Base-by-base conservation (phyloP, 371 early-diverging fungal genomes). In the Mucor sp. region DNA sequence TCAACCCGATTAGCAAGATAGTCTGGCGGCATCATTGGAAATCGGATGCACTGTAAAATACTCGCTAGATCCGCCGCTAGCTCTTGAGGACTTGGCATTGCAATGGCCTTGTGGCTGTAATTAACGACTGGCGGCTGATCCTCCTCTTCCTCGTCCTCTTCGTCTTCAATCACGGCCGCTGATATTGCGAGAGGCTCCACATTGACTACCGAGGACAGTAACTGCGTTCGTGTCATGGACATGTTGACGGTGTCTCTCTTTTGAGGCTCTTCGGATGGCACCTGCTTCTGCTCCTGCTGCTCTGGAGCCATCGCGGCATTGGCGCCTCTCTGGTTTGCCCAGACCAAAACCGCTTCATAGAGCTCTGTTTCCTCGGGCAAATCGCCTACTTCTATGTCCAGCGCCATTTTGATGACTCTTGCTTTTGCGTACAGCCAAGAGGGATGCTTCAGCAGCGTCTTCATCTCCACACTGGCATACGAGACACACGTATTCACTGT, bases 21-120 rank as follows among this genome's bases (percentile, higher is more conserved):
- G 30, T 72, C 66, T 23, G 83, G 79, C 55, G 74, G 67, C 77
- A 87, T 87, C 67, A 87, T 68, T 0, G 88, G 88, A 48, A 87
- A 87, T 25, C 86, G 70, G 37, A 87, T 78, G 48, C 79, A 81
- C 25, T 80, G 83, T 6, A 87, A 64, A 30, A 87, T 70, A 3
- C 39, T 62, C 15, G 66, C 69, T 21, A 74, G 30, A 37, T 71
- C 65, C 27, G 27, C 28, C 27, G 23, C 33, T 14, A 67, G 35
- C 23, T 62, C 44, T 23, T 55, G 32, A 17, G 65, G 59, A 30
- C 47, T 59, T 35, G 56, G n/a, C 19, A 39, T 56, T 17, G 21
- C 8, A 15, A 58, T 59, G 5, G 48, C 55, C 35, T 33, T 64
- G 11, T 59, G 11, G 12, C 21, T 39, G 3, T 47, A 37, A 9